A percentile compares a stretch with the other conserved stretches of the same genome.
These are phyloP conservation scores for Trypanosoma platydactyli DNA, from an alignment of 208 protist species.

Conservation along the genomic window DNA sequence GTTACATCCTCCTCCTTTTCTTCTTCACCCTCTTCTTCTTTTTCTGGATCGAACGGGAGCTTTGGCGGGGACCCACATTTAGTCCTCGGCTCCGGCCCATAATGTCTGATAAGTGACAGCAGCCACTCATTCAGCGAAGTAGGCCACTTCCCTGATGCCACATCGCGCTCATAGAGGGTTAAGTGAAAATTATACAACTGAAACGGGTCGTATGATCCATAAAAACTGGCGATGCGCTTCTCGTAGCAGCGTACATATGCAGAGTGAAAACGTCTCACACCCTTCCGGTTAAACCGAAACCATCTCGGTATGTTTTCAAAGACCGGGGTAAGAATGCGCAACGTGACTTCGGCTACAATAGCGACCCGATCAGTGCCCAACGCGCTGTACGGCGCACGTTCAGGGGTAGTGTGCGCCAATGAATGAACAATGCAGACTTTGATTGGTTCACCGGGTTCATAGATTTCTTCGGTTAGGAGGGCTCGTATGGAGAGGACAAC, in stretches of 20 bases:
- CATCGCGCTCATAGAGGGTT: slow-evolving; percentile 75
- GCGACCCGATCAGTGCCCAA: slow-evolving; percentile 3
- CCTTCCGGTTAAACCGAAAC: slow-evolving; percentile 32
- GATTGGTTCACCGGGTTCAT: slow-evolving; percentile 56
- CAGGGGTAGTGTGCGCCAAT: neutral
- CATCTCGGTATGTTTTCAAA: slow-evolving; percentile 67
- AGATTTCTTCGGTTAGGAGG: slow-evolving; percentile 52
- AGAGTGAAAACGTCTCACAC: slow-evolving; percentile 32
- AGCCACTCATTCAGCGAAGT: slow-evolving; percentile 63
- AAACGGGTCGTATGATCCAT: slow-evolving; percentile 41
- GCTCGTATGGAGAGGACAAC: slow-evolving; percentile 69
- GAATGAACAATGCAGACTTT: slow-evolving; percentile 57
- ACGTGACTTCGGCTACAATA: slow-evolving; percentile 59
- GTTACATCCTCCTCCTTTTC: neutral
- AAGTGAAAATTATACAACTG: slow-evolving; percentile 68
- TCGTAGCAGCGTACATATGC: slow-evolving; percentile 71
- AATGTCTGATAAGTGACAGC: slow-evolving; percentile 47
- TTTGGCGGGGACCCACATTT: slow-evolving; percentile 43
- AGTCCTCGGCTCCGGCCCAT: slow-evolving; percentile 38
- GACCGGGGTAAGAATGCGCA: slow-evolving; percentile 57
- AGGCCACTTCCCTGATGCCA: slow-evolving; percentile 64
- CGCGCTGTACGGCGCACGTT: slow-evolving; percentile 4
- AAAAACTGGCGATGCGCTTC: slow-evolving; percentile 55
- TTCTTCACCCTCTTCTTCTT: slow-evolving; percentile 11
- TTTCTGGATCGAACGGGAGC: slow-evolving; percentile 48